Percentiles rank a stretch among this genome's conserved stretches.
Evolutionary conservation across 2,329 filamentous ascomycete species (phyloP).

Genomic region (Botrytis hyacinthi): DNA sequence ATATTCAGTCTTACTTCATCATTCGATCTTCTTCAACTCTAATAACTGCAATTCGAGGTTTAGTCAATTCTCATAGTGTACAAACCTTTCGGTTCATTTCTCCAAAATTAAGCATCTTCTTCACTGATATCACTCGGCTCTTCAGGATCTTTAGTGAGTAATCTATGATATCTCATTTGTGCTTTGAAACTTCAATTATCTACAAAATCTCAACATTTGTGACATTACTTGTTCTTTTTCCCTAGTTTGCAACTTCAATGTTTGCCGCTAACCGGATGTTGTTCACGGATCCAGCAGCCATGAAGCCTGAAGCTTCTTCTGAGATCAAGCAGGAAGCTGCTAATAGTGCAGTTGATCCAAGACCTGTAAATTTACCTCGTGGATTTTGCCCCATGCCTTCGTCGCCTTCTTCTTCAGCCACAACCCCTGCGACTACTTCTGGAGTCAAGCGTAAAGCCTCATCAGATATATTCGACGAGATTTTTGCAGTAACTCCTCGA

Average conservation of each 20-base stretch:
- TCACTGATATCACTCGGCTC: background rate
- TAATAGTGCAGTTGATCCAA: background rate
- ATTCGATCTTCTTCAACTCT: too few species aligned
- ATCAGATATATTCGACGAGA: background rate
- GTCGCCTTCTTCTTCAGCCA: background rate
- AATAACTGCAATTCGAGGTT: too few species aligned
- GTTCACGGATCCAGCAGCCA: background rate
- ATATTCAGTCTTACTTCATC: too few species aligned
- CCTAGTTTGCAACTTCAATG: too few species aligned
- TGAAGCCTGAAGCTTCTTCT: background rate
- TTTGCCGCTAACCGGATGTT: background rate
- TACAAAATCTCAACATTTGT: too few species aligned
- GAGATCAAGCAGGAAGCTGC: background rate
- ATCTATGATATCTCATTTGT: background rate
- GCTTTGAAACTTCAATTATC: background rate
- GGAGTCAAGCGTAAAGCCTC: background rate
- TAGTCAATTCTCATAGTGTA: rapidly evolving
- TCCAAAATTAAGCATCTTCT: background rate
- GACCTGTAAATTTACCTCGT: too few species aligned
- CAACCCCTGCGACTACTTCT: background rate
- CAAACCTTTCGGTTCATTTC: background rate
- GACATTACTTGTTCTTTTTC: too few species aligned
- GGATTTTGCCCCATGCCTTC: background rate
- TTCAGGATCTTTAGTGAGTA: background rate
- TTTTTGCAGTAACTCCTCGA: background rate